Percentiles rank a stretch among this genome's conserved stretches.
Evolutionary conservation across 1,139 yeast species (phyloP).

Genomic region (Groenewaldozyma auringiensis): DNA sequence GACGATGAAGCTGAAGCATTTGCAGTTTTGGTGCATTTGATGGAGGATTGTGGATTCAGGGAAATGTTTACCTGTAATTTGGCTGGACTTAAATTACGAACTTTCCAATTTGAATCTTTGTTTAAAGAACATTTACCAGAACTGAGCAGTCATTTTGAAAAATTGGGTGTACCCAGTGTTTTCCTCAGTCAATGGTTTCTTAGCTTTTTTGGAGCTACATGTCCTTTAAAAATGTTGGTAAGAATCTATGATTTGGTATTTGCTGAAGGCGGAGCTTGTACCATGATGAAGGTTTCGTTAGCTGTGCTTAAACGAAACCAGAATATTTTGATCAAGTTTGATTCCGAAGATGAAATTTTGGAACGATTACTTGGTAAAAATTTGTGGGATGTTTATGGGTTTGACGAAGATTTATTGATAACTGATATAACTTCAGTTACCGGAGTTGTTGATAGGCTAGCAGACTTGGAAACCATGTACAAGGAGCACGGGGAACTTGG

Average conservation of each 20-base stretch:
- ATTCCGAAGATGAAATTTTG: slow-evolving; percentile 54
- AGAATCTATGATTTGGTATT: slow-evolving; percentile 49
- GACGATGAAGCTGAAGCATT: slow-evolving; percentile 40
- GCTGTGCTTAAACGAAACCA: slow-evolving; percentile 49
- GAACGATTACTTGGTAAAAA: slow-evolving; percentile 55
- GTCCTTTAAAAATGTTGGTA: slow-evolving; percentile 45
- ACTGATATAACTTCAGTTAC: slow-evolving; percentile 37
- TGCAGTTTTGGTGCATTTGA: slow-evolving; percentile 49
- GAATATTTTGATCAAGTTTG: slow-evolving; percentile 43
- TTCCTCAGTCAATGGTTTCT: slow-evolving; percentile 57
- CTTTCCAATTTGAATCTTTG: slow-evolving; percentile 44
- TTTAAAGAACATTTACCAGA: slow-evolving; percentile 39
- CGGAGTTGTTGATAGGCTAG: slow-evolving; percentile 19
- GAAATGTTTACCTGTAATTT: slow-evolving; percentile 54
- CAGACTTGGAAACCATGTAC: slow-evolving; percentile 23
- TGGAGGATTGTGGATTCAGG: slow-evolving; percentile 57
- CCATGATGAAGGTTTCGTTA: slow-evolving; percentile 52
- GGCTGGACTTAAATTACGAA: slow-evolving; percentile 48
- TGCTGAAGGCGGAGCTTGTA: slow-evolving; percentile 59
- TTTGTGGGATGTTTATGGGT: slow-evolving; percentile 40
- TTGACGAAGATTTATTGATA: slow-evolving; percentile 42
- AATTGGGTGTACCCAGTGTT: slow-evolving; percentile 29
- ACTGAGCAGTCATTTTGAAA: slow-evolving; percentile 40
- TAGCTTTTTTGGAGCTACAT: slow-evolving; percentile 55
- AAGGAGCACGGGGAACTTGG: slow-evolving; percentile 1